Base-by-base conservation (phyloP, 1,139 yeast species). In the Hyphopichia fennica region DNA sequence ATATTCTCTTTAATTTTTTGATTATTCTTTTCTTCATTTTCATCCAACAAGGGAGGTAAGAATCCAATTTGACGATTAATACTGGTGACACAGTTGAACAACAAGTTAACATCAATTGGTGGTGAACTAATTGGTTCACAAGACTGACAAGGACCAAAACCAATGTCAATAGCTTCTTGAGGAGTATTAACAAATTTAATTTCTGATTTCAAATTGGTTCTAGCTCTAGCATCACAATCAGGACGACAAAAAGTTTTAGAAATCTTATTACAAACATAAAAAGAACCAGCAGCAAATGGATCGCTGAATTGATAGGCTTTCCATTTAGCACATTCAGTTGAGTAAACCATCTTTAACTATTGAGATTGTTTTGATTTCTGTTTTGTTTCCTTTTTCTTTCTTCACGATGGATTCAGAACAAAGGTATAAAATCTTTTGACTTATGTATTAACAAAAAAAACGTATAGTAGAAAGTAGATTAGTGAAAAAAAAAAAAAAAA, bases 281-380 rank as follows among this genome's bases (percentile, higher is more conserved):
- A 82, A 18, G 78, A 63, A 22, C 77, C 78, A 2, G 83, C 76
- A 10, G 87, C 84, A 53, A 80, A 81, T 1, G 88, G 88, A 56
- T 82, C 88, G 46, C 77, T 71, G 56, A 80, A 80, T 54, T 81
- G 84, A 57, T 79, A 82, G 2, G 87, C 87, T 45, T 75, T 79
- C 85, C 85, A 80, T 52, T 72, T 80, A 37, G 78, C 63, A 23
- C 67, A 58, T 34, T 77, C 81, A 5, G 75, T 59, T 2, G 67
- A 53, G 56, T 79, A 80, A 10, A 64, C 63, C 77, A 73, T 75
- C 27, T 18, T 40, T n/a, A 33, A 14, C 15, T 33, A 17, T 18
- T 32, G 7, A 7, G 8, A 6, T 20, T 20, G 8, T 20, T 20
- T 6, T 20, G 5, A 9, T 20, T 20, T 20, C 9, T 20, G 5